Conservation (phyloP, 2,329 filamentous ascomycete species). For the Keithomyces neogunnii region DNA sequence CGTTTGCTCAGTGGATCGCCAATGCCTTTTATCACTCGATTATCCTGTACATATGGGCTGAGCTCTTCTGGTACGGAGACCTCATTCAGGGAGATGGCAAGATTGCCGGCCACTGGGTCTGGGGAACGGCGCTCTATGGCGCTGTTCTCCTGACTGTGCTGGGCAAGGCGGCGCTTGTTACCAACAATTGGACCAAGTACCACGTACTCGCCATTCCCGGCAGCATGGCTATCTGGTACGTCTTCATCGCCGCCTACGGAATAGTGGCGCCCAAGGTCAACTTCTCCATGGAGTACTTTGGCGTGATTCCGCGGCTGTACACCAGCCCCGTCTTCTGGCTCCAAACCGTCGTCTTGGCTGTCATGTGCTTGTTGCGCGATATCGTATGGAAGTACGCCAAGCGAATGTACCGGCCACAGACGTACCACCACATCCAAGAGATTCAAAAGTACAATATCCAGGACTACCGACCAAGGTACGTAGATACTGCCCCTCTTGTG, state of each 20-base stretch:
- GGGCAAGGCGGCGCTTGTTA: slow-evolving; percentile 88
- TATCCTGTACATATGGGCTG: slow-evolving; percentile 77
- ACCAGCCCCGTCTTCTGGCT: slow-evolving; percentile 82
- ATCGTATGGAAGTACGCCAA: slow-evolving; percentile 97
- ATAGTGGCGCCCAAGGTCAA: slow-evolving; percentile 74
- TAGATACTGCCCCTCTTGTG: slow-evolving; percentile 10
- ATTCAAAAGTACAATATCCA: slow-evolving; percentile 99
- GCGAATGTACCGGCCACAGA: slow-evolving; percentile 92
- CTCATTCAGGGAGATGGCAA: slow-evolving; percentile 71
- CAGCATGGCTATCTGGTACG: slow-evolving; percentile 84
- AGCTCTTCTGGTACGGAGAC: slow-evolving; percentile 76
- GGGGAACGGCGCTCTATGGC: slow-evolving; percentile 92
- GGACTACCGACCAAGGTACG: slow-evolving; percentile 88
- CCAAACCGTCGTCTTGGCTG: slow-evolving; percentile 72
- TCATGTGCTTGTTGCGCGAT: slow-evolving; percentile 77
- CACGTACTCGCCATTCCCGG: slow-evolving; percentile 92
- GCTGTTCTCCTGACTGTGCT: slow-evolving; percentile 89
- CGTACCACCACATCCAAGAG: slow-evolving; percentile 97
- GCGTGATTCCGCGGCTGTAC: slow-evolving; percentile 75
- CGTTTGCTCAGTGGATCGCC: slow-evolving; percentile 85
- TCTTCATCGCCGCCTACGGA: slow-evolving; percentile 81
- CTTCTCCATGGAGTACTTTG: slow-evolving; percentile 77
- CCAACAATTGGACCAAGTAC: slow-evolving; percentile 98
- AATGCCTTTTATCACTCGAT: slow-evolving; percentile 96
- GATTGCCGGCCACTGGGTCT: slow-evolving; percentile 90